Evolutionary conservation across 1,284 basidiomycete species (phyloP).

Genomic region (Cryptococcus sp.): DNA sequence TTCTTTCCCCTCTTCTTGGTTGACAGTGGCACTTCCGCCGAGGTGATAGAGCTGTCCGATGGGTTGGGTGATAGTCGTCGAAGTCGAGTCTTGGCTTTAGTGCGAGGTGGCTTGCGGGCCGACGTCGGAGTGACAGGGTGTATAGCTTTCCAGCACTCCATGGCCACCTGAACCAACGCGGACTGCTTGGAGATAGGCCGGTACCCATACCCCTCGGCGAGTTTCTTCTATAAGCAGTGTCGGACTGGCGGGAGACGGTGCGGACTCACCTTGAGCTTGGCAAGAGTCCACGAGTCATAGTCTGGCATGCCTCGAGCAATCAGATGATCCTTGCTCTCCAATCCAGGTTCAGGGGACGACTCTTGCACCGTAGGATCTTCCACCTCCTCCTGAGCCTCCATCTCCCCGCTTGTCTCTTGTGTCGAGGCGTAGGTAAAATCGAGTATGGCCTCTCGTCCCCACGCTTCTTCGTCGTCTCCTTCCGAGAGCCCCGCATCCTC

Average conservation of each 20-base stretch:
- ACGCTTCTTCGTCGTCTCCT: slow-evolving; percentile 11
- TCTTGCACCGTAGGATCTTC: background rate
- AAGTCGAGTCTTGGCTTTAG: background rate
- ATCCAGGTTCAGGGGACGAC: background rate
- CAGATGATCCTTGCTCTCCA: slow-evolving; percentile 15
- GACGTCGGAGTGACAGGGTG: slow-evolving; percentile 22
- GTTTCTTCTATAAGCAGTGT: background rate
- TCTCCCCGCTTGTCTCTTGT: too few relatives aligned
- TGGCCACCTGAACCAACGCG: slow-evolving; percentile 30
- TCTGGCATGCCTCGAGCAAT: slow-evolving; percentile 34
- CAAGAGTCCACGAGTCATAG: slow-evolving; percentile 30
- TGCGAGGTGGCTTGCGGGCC: background rate
- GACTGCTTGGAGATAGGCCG: slow-evolving; percentile 21
- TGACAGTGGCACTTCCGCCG: slow-evolving; percentile 19
- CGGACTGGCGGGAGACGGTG: background rate
- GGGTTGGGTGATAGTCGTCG: background rate
- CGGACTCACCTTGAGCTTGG: slow-evolving; percentile 33
- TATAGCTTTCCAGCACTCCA: slow-evolving; percentile 39
- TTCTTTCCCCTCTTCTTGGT: slow-evolving; percentile 12
- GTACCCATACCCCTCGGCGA: slow-evolving; percentile 32
- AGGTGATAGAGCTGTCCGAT: slow-evolving; percentile 11
- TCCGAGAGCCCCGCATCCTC: slow-evolving; percentile 25
- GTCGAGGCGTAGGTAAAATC: slow-evolving; percentile 2
- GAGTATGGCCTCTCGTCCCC: slow-evolving; percentile 5
- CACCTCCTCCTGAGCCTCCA: background rate